These are phyloP conservation scores for Teratosphaeria zuluensis DNA, from an alignment of 2,329 filamentous ascomycete genomes.

Conservation along the genomic window DNA sequence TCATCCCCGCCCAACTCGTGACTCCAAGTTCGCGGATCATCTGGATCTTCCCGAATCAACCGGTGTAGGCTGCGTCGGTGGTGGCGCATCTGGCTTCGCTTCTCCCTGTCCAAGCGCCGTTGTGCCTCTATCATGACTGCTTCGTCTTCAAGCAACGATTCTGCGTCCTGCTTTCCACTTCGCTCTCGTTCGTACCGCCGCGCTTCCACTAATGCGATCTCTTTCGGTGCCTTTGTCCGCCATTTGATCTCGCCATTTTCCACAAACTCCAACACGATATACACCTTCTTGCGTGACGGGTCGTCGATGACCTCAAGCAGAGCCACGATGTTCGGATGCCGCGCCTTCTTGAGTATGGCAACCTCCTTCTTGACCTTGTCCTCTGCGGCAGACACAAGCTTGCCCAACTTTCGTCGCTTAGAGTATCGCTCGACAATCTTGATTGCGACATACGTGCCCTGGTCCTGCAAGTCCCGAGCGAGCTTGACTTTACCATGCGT, in stretches of 20 bases:
- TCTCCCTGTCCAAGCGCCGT: conserved; percentile 47
- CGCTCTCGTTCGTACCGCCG: conserved; percentile 66
- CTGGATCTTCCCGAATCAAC: conserved; percentile 6
- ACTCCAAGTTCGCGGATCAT: conserved; percentile 65
- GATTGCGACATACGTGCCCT: conserved; percentile 73
- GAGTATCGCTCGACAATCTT: conserved; percentile 97
- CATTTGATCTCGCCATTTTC: conserved; percentile 90
- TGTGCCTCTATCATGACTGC: conserved; percentile 35
- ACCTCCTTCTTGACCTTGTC: conserved; percentile 92
- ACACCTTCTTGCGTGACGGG: conserved; percentile 91
- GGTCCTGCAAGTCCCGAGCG: conserved; percentile 65
- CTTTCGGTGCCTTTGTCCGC: conserved; percentile 77
- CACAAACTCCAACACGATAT: conserved; percentile 93
- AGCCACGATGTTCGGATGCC: conserved; percentile 93
- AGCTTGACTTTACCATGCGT: conserved; percentile 98
- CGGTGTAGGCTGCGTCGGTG: conserved; percentile 19
- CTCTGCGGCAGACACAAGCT: conserved; percentile 52
- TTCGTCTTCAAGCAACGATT: conserved; percentile 34
- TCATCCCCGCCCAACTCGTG: conserved; percentile 64
- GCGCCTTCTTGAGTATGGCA: conserved; percentile 94
- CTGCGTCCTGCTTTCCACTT: conserved; percentile 36
- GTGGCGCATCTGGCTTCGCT: conserved; percentile 28
- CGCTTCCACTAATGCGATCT: conserved; percentile 76
- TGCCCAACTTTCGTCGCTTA: conserved; percentile 82
- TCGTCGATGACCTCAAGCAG: conserved; percentile 96